Conservation (phyloP, 2,329 filamentous ascomycete genomes). For the Emericellopsis atlantica region DNA sequence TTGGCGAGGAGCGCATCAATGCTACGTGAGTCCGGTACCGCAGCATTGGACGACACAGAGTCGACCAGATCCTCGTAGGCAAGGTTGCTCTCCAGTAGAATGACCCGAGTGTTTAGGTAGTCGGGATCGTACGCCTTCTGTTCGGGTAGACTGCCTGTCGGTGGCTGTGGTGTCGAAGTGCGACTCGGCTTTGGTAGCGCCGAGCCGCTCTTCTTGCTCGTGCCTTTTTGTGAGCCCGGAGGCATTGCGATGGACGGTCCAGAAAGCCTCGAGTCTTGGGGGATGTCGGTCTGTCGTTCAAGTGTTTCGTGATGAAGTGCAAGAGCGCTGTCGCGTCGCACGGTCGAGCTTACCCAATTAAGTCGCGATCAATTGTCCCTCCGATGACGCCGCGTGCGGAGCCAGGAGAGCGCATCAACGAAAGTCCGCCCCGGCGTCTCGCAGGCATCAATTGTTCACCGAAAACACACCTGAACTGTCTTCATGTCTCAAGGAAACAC, state of each 20-base stretch:
- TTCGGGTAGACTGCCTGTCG: conserved; percentile 38
- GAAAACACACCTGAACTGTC: too few species aligned
- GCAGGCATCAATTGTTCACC: too few species aligned
- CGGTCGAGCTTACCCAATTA: too few species aligned
- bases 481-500: too few species aligned
- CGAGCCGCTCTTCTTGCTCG: conserved; percentile 48
- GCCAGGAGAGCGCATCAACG: too few species aligned
- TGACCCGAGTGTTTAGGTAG: conserved; percentile 53
- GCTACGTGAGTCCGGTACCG: conserved; percentile 50
- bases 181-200: conserved; percentile 59
- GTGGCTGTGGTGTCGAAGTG: conserved; percentile 57
- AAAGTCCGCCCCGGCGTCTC: too few species aligned
- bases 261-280: too few species aligned
- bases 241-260: conserved; percentile 30
- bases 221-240: conserved; percentile 46
- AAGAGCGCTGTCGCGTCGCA: too few species aligned
- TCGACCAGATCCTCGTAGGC: conserved; percentile 61
- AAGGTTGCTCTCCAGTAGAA: conserved; percentile 40
- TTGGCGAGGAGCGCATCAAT: conserved; percentile 51
- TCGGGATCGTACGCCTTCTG: conserved; percentile 46
- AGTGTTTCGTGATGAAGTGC: too few species aligned
- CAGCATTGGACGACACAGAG: conserved; percentile 39
- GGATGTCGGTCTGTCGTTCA: background rate
- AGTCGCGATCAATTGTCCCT: too few species aligned
- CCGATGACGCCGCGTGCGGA: too few species aligned